phyloP scores from a whole-genome alignment of 352 stramenopile species.

The Globisporangium polare region DNA sequence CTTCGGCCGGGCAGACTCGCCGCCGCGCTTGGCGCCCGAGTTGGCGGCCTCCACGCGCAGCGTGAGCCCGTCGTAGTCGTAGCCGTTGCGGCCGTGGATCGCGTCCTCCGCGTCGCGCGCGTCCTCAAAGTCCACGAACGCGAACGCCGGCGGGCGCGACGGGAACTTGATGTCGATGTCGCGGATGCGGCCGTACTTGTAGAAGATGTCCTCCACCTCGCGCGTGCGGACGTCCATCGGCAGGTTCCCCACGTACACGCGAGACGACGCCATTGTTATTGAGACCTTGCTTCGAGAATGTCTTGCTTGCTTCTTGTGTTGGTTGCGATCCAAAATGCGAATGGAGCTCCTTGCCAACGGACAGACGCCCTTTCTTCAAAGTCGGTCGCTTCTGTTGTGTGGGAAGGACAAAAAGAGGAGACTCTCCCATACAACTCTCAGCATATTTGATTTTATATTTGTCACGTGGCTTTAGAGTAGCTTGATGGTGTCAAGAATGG shows the following conservation, averaged over 20 bases:
- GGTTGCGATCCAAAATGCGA: slow-evolving; percentile 9
- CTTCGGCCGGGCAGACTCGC: slow-evolving; percentile 14
- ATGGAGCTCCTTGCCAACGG: slow-evolving; percentile 3
- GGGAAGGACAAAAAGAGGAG: neutral
- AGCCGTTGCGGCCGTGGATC: slow-evolving; percentile 43
- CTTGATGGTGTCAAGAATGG: neutral
- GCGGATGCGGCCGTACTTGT: slow-evolving; percentile 62
- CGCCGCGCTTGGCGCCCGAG: slow-evolving; percentile 21
- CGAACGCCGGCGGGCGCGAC: slow-evolving; percentile 50
- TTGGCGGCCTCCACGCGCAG: slow-evolving; percentile 59
- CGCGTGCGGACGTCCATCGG: slow-evolving; percentile 68
- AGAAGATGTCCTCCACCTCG: slow-evolving; percentile 75
- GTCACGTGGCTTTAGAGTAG: neutral
- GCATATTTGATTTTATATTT: neutral
- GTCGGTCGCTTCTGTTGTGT: neutral
- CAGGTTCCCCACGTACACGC: slow-evolving; percentile 72
- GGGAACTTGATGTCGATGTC: slow-evolving; percentile 73
- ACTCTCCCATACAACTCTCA: neutral
- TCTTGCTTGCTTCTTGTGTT: neutral
- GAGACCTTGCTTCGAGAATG: neutral
- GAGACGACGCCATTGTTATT: slow-evolving; percentile 31
- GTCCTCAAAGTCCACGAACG: slow-evolving; percentile 77
- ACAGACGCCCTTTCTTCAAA: neutral
- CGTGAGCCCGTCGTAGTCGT: slow-evolving; percentile 53
- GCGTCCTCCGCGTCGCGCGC: slow-evolving; percentile 64